Conservation (phyloP, 352 stramenopile species). For the Phytophthora pluvialis region DNA sequence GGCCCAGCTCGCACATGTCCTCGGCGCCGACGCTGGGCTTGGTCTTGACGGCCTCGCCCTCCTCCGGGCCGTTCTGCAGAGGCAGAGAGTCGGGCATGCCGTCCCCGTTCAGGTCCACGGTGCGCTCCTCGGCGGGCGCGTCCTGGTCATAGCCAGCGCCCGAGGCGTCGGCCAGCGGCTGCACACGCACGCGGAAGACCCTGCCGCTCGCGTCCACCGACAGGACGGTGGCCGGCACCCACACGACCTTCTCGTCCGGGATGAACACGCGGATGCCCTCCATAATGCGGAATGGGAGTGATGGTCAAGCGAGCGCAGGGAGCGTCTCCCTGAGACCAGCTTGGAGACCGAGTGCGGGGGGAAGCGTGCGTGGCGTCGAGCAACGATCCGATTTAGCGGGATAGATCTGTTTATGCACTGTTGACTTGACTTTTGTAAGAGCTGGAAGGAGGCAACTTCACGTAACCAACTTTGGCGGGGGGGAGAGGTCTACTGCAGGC, state of each 20-base stretch:
- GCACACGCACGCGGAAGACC: constrained; percentile 71
- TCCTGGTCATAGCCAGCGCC: constrained; percentile 16
- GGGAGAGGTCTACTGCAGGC: background rate
- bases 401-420: constrained; percentile 4
- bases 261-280: constrained; percentile 86
- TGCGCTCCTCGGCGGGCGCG: constrained; percentile 50
- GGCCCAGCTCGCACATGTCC: constrained; percentile 86
- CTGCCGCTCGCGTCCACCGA: constrained; percentile 64
- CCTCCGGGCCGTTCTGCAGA: constrained; percentile 61
- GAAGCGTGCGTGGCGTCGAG: constrained; percentile 12
- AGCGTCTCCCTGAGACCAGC: background rate
- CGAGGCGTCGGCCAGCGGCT: constrained; percentile 26
- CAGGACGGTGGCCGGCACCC: constrained; percentile 81
- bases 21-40: constrained; percentile 61
- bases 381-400: constrained; percentile 20
- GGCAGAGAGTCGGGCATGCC: constrained; percentile 81
- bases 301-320: constrained; percentile 18
- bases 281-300: constrained; percentile 53
- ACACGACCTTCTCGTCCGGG: constrained; percentile 80
- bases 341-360: constrained; percentile 4
- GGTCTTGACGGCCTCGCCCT: constrained; percentile 24
- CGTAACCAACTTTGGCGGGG: background rate
- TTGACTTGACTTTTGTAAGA: constrained; percentile 21
- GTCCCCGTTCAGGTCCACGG: constrained; percentile 72
- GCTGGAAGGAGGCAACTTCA: constrained; percentile 9